Conservation (phyloP, 495 filamentous ascomycete genomes). For the Opeltia flavorubescens region DNA sequence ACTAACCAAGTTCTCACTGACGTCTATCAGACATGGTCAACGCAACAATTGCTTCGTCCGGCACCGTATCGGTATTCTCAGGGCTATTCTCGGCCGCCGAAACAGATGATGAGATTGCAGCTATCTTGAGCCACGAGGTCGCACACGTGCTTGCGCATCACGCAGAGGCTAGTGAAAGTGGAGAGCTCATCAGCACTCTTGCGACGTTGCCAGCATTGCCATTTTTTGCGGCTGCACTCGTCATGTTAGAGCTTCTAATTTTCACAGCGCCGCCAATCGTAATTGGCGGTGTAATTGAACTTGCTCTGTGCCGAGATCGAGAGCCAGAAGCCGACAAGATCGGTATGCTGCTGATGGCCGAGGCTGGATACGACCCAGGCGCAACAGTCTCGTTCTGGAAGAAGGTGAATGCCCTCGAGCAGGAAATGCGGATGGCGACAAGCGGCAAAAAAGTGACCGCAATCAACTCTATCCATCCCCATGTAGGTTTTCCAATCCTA, state of each 20-base stretch:
- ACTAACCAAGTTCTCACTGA: neutral
- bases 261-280: neutral
- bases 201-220: neutral
- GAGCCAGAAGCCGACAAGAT: conserved; percentile 1
- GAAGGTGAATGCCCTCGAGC: neutral
- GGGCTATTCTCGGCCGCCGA: neutral
- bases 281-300: neutral
- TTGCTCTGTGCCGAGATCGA: neutral
- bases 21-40: neutral
- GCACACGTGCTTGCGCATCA: neutral
- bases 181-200: neutral
- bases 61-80: neutral
- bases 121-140: neutral
- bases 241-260: neutral
- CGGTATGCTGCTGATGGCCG: neutral
- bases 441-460: neutral
- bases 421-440: neutral
- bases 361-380: conserved; percentile 1
- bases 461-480: neutral
- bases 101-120: neutral
- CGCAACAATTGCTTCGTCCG: neutral
- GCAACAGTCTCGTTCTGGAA: neutral
- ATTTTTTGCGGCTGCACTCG: neutral
- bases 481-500: neutral
- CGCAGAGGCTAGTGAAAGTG: neutral